Base-by-base conservation (phyloP, 305 asterid species). In the Plantago rigida region DNA sequence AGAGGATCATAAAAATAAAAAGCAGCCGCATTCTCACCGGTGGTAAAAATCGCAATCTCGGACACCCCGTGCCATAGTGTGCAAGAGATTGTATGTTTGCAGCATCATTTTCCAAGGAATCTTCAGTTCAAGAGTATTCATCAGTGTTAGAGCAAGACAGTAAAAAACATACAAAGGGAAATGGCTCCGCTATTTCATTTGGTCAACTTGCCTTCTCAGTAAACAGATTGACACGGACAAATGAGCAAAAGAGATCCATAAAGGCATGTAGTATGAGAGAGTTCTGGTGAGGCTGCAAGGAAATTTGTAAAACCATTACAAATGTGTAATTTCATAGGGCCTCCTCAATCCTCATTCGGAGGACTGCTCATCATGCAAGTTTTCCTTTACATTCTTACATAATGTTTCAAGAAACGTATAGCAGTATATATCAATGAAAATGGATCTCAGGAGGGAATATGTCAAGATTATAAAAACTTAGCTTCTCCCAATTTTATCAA, bases 231-330 rank as follows among this genome's bases (percentile, higher is more conserved):
- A 89, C 99, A 59, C 99, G 99, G 70, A 89, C 94, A 76, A 89
- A 93, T 14, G 99, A 84, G 84, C 99, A 93, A 75, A 93, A 86
- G 66, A 93, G 87, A 80, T 85, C 99, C 97, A 93, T 93, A 81
- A 93, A 87, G 62, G 96, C 95, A 59, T 89, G 97, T 73, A 92
- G 84, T 73, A 93, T 93, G 73, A 93, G 95, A 71, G 89, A 85
- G 71, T 93, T 93, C 67, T 89, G 99, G 74, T 93, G 94, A 62
- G 99, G 99, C 99, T 89, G 95, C 87, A 83, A 72, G 56, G 57
- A 62, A 79, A 75, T 68, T 46, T 28, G 66, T 60, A 63, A 74
- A 55, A 62, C 63, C 51, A 65, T 66, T 68, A 71, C 63, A 49
- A 62, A 69, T 15, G 28, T 36, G 24, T 53, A 31, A 22, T 52